Conservation (phyloP, 768 basidiomycete genomes). For the Heimioporus sp. region DNA sequence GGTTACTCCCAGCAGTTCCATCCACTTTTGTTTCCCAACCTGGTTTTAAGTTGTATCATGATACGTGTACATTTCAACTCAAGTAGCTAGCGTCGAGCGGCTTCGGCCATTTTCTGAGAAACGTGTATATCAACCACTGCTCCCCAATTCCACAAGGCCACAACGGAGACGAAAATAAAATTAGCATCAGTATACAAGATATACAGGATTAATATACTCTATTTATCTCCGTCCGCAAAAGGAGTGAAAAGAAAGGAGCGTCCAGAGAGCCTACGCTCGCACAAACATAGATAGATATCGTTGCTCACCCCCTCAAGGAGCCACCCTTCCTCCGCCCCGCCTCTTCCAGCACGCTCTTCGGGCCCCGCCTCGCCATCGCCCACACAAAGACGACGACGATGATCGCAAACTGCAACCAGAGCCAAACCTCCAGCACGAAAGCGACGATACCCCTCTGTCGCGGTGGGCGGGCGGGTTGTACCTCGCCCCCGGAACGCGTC, state of each 20-base stretch:
- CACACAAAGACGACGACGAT: constrained; percentile 76
- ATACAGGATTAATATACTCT: constrained; percentile 25
- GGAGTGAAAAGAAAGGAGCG: neutral
- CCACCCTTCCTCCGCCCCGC: constrained; percentile 31
- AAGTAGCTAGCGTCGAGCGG: too few species aligned
- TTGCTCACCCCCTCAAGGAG: constrained; percentile 5
- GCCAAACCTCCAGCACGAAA: constrained; percentile 71
- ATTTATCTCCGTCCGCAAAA: constrained; percentile 14
- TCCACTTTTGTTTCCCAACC: too few species aligned
- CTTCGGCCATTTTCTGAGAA: too few species aligned
- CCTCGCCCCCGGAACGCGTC: constrained; percentile 2
- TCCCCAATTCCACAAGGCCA: too few species aligned
- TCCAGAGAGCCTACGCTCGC: constrained; percentile 4
- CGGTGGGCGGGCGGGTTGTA: constrained; percentile 15
- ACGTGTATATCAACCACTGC: too few species aligned
- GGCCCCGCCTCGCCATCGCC: constrained; percentile 77
- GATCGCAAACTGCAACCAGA: constrained; percentile 79
- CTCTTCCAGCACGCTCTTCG: constrained; percentile 61
- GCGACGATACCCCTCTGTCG: constrained; percentile 35
- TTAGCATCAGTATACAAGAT: constrained; percentile 13
- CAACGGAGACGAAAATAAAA: constrained; percentile 2
- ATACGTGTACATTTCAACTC: too few species aligned
- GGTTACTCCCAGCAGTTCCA: too few species aligned
- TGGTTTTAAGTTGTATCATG: too few species aligned
- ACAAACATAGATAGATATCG: constrained; percentile 1